Conservation (phyloP, 208 protist genomes). For the Acanthamoeba sp. region DNA sequence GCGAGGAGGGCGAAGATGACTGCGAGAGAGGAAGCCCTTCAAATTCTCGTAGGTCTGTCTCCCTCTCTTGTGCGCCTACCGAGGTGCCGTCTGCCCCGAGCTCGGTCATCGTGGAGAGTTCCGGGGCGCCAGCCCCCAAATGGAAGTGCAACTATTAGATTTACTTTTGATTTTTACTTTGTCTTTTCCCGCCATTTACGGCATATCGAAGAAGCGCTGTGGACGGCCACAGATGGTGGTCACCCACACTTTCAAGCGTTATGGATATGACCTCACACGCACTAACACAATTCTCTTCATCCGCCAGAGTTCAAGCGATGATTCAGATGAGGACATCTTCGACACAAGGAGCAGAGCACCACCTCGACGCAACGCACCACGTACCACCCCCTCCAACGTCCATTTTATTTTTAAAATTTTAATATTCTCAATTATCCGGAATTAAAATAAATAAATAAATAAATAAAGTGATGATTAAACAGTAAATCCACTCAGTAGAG, state of each 20-base stretch:
- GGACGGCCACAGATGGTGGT: no score
- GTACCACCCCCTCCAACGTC: background rate
- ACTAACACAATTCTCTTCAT: no score
- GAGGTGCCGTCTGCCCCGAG: no score
- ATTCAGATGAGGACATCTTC: background rate
- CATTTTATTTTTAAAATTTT: background rate
- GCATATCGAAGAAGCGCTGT: no score
- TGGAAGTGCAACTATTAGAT: no score
- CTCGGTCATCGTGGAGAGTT: background rate
- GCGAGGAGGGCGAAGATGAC: background rate
- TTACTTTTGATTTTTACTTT: no score
- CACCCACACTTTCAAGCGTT: no score
- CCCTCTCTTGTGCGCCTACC: no score
- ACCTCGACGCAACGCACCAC: background rate
- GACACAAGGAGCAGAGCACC: background rate
- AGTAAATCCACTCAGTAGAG: background rate
- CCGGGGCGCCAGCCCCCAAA: no score
- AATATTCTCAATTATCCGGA: background rate
- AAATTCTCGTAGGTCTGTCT: background rate
- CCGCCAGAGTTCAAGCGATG: background rate
- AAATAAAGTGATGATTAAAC: background rate
- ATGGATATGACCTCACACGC: no score
- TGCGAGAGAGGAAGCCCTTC: background rate
- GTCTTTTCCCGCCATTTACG: no score
- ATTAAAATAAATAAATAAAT: background rate